Percentiles rank a stretch among this genome's conserved stretches.
These are phyloP conservation scores for Talaromyces sp. DNA, from an alignment of 2,329 filamentous ascomycete species.

Conservation along the genomic window DNA sequence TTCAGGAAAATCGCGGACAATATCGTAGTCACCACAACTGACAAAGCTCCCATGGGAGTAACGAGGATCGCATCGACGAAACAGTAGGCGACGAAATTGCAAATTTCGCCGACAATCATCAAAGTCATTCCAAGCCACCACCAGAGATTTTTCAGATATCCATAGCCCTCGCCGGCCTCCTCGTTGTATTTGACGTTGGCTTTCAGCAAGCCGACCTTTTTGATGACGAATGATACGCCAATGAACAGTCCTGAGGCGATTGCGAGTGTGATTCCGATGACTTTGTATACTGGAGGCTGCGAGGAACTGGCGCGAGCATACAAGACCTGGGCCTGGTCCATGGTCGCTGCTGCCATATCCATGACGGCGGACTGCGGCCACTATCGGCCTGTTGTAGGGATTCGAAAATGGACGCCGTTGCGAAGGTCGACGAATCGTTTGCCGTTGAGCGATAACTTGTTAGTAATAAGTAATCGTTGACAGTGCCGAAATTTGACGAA, in stretches of 20 bases:
- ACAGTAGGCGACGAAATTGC: conserved; percentile 95
- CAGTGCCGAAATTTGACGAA: neutral
- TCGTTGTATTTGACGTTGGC: conserved; percentile 97
- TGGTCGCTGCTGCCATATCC: conserved; percentile 42
- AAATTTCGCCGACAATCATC: conserved; percentile 95
- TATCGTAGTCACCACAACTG: conserved; percentile 88
- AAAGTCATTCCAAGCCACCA: conserved; percentile 97
- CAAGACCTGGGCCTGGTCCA: conserved; percentile 45
- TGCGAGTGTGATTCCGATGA: conserved; percentile 80
- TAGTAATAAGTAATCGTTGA: neutral
- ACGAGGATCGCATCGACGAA: conserved; percentile 96
- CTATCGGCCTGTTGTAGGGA: conserved; percentile 18
- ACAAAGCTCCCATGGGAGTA: conserved; percentile 84
- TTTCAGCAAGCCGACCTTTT: conserved; percentile 86
- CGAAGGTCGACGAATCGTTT: neutral
- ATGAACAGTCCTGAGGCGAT: conserved; percentile 89
- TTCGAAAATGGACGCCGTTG: conserved; percentile 23
- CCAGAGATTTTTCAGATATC: conserved; percentile 89
- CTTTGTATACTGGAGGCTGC: conserved; percentile 69
- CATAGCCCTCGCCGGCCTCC: conserved; percentile 92
- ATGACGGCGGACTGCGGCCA: conserved; percentile 35
- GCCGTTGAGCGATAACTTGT: neutral
- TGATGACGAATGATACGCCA: conserved; percentile 89
- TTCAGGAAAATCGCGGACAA: conserved; percentile 94
- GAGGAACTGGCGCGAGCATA: conserved; percentile 40